These are phyloP conservation scores for Citrullus colocynthis DNA, from an alignment of 306 rosid genomes.

Conservation along the genomic window DNA sequence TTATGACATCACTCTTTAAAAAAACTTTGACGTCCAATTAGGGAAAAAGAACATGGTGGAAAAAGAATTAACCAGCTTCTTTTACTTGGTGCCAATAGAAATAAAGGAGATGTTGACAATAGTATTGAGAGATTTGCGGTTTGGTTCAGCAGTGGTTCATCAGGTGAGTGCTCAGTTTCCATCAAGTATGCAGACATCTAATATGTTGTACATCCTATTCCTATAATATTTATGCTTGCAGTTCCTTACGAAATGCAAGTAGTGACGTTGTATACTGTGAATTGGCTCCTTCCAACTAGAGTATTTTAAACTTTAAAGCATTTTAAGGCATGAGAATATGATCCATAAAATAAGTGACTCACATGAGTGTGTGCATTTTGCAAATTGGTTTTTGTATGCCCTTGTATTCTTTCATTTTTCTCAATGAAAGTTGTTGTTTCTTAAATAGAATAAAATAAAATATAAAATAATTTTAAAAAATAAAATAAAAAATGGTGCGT, in stretches of 20 bases:
- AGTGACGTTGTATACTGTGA: neutral
- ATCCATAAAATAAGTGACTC: neutral
- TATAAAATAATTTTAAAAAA: no score
- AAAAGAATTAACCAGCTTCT: conserved; percentile 3
- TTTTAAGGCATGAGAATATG: neutral
- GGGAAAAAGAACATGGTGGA: neutral
- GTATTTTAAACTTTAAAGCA: neutral
- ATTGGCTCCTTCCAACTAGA: neutral
- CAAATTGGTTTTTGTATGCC: no score
- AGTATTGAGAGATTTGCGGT: conserved; percentile 58
- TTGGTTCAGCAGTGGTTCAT: conserved; percentile 90
- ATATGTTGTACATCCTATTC: neutral
- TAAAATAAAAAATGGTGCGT: no score
- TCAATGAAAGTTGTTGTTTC: no score
- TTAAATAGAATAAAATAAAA: no score
- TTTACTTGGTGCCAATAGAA: conserved; percentile 40
- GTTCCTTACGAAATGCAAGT: neutral
- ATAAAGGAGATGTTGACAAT: conserved; percentile 68
- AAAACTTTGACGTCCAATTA: neutral
- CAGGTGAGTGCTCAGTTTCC: conserved; percentile 41
- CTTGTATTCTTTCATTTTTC: no score
- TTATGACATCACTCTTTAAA: neutral
- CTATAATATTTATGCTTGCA: neutral
- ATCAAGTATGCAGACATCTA: neutral
- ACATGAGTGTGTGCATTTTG: neutral